Evolutionary conservation across 768 basidiomycete genomes (phyloP), one percentile per base, ranked within the genome.

Genomic region (Favolaschia claudopus): DNA sequence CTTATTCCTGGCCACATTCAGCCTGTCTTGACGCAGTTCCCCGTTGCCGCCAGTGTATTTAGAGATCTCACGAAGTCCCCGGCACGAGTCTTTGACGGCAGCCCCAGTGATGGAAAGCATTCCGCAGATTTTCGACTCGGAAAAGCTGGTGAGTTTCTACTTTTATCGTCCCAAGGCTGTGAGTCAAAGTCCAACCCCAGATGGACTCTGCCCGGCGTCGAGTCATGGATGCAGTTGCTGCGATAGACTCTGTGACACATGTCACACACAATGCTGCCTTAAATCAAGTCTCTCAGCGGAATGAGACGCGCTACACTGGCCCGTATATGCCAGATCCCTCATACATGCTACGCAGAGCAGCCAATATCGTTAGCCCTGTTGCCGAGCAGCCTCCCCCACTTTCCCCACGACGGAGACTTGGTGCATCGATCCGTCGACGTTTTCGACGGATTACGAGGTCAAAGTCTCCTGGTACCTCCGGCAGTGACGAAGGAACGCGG

Each of bases 351-450:
- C 62, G 62, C 33, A 37, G 48, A 32, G 42, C 42, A 55, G 38
- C 48, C 48, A 63, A 52, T 34, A 29, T 64, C 47, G 46, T 60
- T 53, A 64, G 25, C 49, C 36, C 52, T 47, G 37, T 42, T 3
- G 15, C 29, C 29, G 53, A 58, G 27, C 48, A 43, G 33, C 43
- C 48, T 28, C 47, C 48, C 4, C 42, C 48, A 10, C 54, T 56
- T 8, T 56, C 60, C 13, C 42, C 54, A 15, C 56, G 62, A 5
- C 54, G 60, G 32, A 38, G 51, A 19, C 42, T 64, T 31, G 48
- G 57, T 1, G 58, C 57, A 15, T 59, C 62, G 4, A 64, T 64
- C 19, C 62, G 62, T 6, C 53, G 62, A 31, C 62, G 62, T 3
- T 19, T 62, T 14, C 38, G 61, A 20, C 55, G 61, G 4, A 38